Evolutionary conservation across 345 rosid genomes (phyloP).

Genomic region (Cochlearia excelsa): DNA sequence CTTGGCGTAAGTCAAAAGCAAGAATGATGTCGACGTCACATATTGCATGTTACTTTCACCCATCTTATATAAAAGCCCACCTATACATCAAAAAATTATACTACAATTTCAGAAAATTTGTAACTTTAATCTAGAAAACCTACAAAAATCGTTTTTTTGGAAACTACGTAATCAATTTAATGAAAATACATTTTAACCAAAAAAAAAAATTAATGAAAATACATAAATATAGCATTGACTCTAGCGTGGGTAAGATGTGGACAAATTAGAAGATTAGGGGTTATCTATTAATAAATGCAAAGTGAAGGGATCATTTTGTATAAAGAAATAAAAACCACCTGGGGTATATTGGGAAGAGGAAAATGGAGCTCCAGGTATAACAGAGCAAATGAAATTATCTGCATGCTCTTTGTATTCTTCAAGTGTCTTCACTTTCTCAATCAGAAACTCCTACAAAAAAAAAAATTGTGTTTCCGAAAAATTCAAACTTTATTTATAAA

Average conservation of each 20-base stretch:
- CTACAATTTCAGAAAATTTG: no score
- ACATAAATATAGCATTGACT: no score
- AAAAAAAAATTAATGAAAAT: no score
- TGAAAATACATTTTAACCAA: no score
- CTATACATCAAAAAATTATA: constrained; percentile 25
- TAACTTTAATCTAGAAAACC: no score
- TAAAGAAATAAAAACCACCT: constrained; percentile 33
- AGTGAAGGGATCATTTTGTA: no score
- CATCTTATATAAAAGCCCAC: constrained; percentile 62
- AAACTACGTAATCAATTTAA: no score
- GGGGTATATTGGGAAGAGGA: constrained; percentile 85
- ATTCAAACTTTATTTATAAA: neutral
- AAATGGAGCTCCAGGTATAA: constrained; percentile 72
- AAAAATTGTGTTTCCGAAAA: neutral
- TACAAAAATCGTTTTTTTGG: no score
- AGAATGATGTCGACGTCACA: constrained; percentile 54
- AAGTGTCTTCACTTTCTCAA: constrained; percentile 62
- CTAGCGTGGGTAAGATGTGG: no score
- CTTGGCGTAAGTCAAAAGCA: constrained; percentile 52
- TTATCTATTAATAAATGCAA: no score
- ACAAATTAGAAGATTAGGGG: no score
- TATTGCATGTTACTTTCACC: constrained; percentile 55
- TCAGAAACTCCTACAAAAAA: constrained; percentile 57
- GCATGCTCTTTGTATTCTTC: constrained; percentile 88
- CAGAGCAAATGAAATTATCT: constrained; percentile 86